Conservation (phyloP, 1,284 basidiomycete species). For the Rhodotorula sp. region DNA sequence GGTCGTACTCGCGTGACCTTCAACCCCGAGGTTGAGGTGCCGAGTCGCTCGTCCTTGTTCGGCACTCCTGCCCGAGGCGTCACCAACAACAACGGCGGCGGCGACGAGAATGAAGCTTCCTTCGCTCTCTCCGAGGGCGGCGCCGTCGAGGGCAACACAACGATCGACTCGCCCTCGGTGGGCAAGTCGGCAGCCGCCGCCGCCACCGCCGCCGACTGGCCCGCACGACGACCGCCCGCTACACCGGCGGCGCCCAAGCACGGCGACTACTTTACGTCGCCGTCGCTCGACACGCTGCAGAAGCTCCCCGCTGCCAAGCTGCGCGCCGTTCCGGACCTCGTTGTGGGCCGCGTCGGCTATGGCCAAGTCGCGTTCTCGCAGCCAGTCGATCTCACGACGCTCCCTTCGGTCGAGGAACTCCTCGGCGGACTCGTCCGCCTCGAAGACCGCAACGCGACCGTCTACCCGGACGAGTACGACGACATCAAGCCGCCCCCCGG, state of each 20-base stretch:
- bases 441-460: slow-evolving; percentile 84
- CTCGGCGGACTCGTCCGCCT: slow-evolving; percentile 86
- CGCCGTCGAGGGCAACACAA: slow-evolving; percentile 20
- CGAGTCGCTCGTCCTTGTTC: slow-evolving; percentile 28
- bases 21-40: slow-evolving; percentile 37
- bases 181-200: slow-evolving; percentile 10
- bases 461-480: slow-evolving; percentile 84
- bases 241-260: slow-evolving; percentile 53
- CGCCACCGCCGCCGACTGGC: slow-evolving; percentile 8
- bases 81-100: not conserved
- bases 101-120: slow-evolving; percentile 13
- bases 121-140: slow-evolving; percentile 20
- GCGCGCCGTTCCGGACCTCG: slow-evolving; percentile 65
- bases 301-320: slow-evolving; percentile 70
- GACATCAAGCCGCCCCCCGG: slow-evolving; percentile 71
- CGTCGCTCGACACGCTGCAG: slow-evolving; percentile 68
- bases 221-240: slow-evolving; percentile 7
- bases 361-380: slow-evolving; percentile 88
- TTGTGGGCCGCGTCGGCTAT: slow-evolving; percentile 83
- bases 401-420: slow-evolving; percentile 74
- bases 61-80: not conserved
- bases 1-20: slow-evolving; percentile 38
- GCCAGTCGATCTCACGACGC: slow-evolving; percentile 85
- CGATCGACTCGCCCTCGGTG: slow-evolving; percentile 28
- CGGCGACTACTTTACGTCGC: slow-evolving; percentile 86